Evolutionary conservation across 768 basidiomycete genomes (phyloP).

Genomic region (Hemileccinum rubropunctum): DNA sequence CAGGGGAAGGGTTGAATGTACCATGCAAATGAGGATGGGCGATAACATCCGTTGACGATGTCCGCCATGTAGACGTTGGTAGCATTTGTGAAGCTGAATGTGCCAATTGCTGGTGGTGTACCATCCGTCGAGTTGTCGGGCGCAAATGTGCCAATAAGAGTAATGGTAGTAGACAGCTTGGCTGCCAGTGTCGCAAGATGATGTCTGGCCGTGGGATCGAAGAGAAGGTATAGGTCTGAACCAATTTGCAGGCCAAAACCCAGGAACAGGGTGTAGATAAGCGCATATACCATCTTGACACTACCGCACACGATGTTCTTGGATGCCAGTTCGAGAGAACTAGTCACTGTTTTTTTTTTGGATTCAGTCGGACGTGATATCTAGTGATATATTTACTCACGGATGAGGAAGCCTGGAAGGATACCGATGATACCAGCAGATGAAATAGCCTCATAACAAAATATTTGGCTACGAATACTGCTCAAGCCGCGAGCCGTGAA

Average conservation of each 20-base stretch:
- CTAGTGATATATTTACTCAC: conserved; percentile 39
- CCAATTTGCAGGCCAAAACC: conserved; percentile 86
- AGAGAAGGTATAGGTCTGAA: conserved; percentile 72
- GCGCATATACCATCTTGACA: conserved; percentile 86
- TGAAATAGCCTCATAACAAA: conserved; percentile 91
- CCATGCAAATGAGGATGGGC: conserved; percentile 65
- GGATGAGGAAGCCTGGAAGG: conserved; percentile 82
- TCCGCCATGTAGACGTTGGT: conserved; percentile 44
- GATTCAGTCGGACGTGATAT: conserved; percentile 3
- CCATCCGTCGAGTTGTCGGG: conserved; percentile 49
- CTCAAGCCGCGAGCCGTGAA: conserved; percentile 80
- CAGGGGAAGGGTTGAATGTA: conserved; percentile 78
- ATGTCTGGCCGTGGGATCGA: conserved; percentile 56
- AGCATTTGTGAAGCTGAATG: conserved; percentile 64
- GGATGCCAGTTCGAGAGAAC: conserved; percentile 79
- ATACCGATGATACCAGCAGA: conserved; percentile 86
- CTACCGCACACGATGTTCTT: conserved; percentile 84
- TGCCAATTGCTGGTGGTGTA: conserved; percentile 49
- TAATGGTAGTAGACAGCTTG: conserved; percentile 44
- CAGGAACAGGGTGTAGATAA: conserved; percentile 82
- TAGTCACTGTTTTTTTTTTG: conserved; percentile 52
- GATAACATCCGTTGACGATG: conserved; percentile 68
- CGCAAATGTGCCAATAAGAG: conserved; percentile 64
- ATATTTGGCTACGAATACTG: conserved; percentile 70
- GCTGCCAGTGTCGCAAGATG: conserved; percentile 53